Percentiles rank a stretch among this genome's conserved stretches.
Evolutionary conservation across 1,139 yeast genomes (phyloP).

Genomic region (Debaryomyces coudertii): DNA sequence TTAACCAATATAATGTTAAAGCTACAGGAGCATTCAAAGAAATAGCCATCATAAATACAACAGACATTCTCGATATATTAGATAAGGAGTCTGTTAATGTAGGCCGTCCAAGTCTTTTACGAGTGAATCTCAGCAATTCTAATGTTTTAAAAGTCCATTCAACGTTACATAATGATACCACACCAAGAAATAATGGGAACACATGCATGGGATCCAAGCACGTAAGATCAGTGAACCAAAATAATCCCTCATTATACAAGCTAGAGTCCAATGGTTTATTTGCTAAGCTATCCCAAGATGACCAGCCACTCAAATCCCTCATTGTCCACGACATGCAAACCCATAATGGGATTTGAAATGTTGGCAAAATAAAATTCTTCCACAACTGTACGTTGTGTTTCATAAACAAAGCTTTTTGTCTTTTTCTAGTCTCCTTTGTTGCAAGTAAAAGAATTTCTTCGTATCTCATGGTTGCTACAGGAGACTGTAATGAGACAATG

Average conservation of each 20-base stretch:
- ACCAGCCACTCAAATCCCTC: conserved; percentile 77
- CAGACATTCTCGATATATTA: conserved; percentile 72
- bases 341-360: conserved; percentile 90
- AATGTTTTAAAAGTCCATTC: conserved; percentile 73
- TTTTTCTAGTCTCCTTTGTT: conserved; percentile 72
- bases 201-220: conserved; percentile 63
- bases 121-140: conserved; percentile 46
- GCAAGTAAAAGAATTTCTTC: conserved; percentile 78
- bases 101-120: conserved; percentile 51
- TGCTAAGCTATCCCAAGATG: conserved; percentile 49
- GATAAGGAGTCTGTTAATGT: conserved; percentile 62
- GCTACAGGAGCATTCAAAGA: conserved; percentile 87
- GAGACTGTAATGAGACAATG: conserved; percentile 18
- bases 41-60: conserved; percentile 80
- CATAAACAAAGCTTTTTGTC: conserved; percentile 71
- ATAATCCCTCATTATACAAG: conserved; percentile 56
- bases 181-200: conserved; percentile 72
- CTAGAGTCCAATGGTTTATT: conserved; percentile 58
- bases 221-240: conserved; percentile 66
- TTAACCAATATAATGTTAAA: conserved; percentile 80
- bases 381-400: conserved; percentile 73
- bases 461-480: conserved; percentile 58
- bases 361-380: conserved; percentile 76
- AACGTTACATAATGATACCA: conserved; percentile 70
- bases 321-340: conserved; percentile 73